Evolutionary conservation across 2,329 filamentous ascomycete genomes (phyloP).

Genomic region (Cercospora zeae-maydis): DNA sequence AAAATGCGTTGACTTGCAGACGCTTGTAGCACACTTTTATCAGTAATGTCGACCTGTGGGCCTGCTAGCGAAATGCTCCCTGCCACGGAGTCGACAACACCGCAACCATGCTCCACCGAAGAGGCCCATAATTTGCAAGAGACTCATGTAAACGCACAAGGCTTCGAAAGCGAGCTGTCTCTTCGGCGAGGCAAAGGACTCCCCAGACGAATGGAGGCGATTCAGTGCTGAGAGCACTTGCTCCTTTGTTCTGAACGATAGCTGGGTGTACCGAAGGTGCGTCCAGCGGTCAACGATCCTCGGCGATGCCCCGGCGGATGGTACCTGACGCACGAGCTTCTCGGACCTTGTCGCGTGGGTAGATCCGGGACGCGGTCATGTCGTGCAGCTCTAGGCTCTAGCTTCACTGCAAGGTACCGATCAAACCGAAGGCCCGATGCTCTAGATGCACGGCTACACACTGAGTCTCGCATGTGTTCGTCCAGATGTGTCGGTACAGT

Average conservation of each 20-base stretch:
- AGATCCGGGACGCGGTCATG: slow-evolving; percentile 14
- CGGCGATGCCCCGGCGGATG: slow-evolving; percentile 13
- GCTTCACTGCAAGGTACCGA: slow-evolving; percentile 15
- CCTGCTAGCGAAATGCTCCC: not conserved
- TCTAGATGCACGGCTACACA: not conserved
- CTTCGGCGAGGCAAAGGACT: not conserved
- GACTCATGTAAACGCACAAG: not conserved
- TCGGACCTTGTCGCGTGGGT: slow-evolving; percentile 7
- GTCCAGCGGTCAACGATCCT: not conserved
- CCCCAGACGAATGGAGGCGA: not conserved
- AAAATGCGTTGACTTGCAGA: not conserved
- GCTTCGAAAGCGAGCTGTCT: not conserved
- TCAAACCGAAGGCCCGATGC: not conserved
- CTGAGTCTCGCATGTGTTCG: not conserved
- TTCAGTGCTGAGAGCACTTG: not conserved
- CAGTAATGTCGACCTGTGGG: not conserved
- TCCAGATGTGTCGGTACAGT: not conserved
- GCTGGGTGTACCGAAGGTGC: not conserved
- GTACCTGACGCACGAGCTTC: slow-evolving; percentile 15
- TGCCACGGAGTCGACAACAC: not conserved
- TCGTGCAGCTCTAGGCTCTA: slow-evolving; percentile 14
- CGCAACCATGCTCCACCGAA: not conserved
- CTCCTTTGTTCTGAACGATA: not conserved
- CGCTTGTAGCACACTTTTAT: not conserved
- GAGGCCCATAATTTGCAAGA: not conserved